A percentile compares a stretch with the other conserved stretches of the same genome.
These are phyloP conservation scores for Fraxinus ornus DNA, from an alignment of 305 asterid species.

Conservation along the genomic window DNA sequence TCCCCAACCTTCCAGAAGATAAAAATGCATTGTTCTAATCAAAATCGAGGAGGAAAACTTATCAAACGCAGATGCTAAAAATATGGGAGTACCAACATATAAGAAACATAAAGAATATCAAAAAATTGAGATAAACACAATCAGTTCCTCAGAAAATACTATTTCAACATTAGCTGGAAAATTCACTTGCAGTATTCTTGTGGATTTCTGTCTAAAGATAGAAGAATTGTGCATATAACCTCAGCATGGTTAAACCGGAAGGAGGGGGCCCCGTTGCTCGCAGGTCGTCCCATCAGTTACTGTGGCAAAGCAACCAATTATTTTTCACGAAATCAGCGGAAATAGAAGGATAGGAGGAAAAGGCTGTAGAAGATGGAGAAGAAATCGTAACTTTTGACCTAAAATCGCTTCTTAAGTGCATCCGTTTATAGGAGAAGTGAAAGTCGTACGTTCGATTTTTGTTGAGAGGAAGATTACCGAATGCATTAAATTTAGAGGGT, in stretches of 20 bases:
- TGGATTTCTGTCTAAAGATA: background rate
- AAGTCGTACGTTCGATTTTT: background rate
- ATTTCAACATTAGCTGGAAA: background rate
- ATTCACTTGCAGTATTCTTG: background rate
- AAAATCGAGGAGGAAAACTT: background rate
- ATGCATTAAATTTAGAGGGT: too few species aligned
- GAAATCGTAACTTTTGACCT: background rate
- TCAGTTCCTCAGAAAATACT: background rate
- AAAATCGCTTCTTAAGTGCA: background rate
- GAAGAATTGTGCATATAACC: constrained; percentile 38
- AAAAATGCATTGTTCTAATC: background rate
- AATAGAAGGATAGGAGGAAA: background rate
- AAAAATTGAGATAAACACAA: background rate
- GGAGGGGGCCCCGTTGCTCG: constrained; percentile 90
- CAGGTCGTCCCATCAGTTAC: constrained; percentile 81
- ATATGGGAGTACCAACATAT: background rate
- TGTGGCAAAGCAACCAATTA: constrained; percentile 13
- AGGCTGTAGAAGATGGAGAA: background rate
- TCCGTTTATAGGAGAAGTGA: background rate
- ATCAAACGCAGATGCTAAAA: background rate
- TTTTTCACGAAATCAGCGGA: constrained; percentile 1
- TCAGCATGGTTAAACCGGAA: constrained; percentile 87
- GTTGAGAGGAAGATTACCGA: background rate
- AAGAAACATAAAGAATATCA: background rate
- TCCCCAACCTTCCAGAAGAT: background rate